Percentiles rank a stretch among this genome's conserved stretches.
Conservation (phyloP, 495 filamentous ascomycete genomes). For the Hyaloscypha bicolor region DNA sequence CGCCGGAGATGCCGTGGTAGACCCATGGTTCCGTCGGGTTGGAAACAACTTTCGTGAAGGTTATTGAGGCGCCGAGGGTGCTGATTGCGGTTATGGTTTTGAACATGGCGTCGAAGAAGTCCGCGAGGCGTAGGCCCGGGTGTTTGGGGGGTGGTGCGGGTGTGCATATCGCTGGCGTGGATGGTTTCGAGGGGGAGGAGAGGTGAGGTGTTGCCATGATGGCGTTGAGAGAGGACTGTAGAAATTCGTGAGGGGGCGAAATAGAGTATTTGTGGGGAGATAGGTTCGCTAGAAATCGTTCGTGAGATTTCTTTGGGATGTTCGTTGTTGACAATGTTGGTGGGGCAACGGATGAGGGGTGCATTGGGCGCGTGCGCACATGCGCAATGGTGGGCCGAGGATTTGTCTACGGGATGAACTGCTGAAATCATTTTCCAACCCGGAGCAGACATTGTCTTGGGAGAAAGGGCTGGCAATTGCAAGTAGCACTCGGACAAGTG, state of each 20-base stretch:
- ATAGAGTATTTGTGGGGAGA: neutral
- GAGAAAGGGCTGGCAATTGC: neutral
- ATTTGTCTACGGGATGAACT: neutral
- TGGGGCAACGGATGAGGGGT: neutral
- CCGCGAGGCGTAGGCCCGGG: constrained; percentile 17
- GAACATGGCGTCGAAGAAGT: constrained; percentile 21
- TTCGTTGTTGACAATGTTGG: neutral
- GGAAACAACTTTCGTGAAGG: constrained; percentile 12
- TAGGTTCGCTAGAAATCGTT: neutral
- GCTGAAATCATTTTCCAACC: neutral
- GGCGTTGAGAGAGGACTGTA: neutral
- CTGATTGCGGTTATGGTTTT: constrained; percentile 13
- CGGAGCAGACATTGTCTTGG: neutral
- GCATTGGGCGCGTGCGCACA: neutral
- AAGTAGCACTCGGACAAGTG: no score
- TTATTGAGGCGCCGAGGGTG: constrained; percentile 18
- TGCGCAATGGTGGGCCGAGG: neutral
- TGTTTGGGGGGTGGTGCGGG: neutral
- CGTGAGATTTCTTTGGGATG: neutral
- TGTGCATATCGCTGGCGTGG: neutral
- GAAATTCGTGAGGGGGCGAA: neutral
- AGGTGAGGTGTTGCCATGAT: neutral
- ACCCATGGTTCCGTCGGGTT: constrained; percentile 9
- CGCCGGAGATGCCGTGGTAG: neutral
- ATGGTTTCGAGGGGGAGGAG: neutral